A percentile compares a stretch with the other conserved stretches of the same genome.
Conservation (phyloP, 306 rosid species). For the Fragaria ananassa region DNA sequence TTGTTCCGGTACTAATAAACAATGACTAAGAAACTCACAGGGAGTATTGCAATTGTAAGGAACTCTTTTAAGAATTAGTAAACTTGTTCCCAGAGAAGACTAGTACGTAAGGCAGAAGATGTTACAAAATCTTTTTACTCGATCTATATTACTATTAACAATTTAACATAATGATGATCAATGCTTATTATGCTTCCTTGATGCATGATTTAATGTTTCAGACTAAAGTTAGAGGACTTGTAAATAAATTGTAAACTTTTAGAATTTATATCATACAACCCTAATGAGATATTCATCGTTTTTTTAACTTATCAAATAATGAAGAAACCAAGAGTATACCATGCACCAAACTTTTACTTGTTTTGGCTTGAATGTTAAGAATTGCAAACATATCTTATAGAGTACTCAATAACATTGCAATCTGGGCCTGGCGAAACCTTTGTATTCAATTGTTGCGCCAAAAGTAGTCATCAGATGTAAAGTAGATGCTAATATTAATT, state of each 20-base stretch:
- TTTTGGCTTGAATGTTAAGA: background rate
- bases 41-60: background rate
- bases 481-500: slow-evolving; percentile 18
- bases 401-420: background rate
- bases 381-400: background rate
- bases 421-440: background rate
- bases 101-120: slow-evolving; percentile 26
- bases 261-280: background rate
- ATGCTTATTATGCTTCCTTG: slow-evolving; percentile 27
- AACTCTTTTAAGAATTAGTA: slow-evolving; percentile 8
- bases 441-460: background rate
- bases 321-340: background rate
- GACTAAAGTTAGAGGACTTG: slow-evolving; percentile 7
- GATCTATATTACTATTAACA: slow-evolving; percentile 10
- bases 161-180: slow-evolving; percentile 32
- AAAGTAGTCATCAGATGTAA: background rate
- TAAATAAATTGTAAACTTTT: background rate
- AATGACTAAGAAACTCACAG: background rate
- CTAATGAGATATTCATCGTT: background rate
- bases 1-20: background rate
- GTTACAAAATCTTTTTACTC: slow-evolving; percentile 20
- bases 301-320: background rate
- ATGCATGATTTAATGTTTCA: slow-evolving; percentile 25
- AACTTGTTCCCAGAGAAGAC: slow-evolving; percentile 40
- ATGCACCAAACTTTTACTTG: background rate